Conservation (phyloP, 345 rosid species). For the Capsella bursapastoris region DNA sequence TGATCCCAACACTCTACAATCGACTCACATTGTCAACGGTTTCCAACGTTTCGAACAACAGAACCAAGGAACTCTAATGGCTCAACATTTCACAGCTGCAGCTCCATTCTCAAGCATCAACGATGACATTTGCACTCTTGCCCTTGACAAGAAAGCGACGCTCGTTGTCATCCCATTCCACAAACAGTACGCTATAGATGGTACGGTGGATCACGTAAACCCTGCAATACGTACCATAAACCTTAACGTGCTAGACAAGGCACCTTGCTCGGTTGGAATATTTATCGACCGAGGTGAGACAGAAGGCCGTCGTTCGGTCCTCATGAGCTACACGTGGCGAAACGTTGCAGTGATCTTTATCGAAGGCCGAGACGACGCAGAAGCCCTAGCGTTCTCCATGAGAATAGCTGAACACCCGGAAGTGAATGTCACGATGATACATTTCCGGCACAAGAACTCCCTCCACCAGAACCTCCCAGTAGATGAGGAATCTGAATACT, state of each 20-base stretch:
- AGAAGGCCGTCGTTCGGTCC: slow-evolving; percentile 14
- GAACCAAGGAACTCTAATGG: slow-evolving; percentile 43
- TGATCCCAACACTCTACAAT: slow-evolving; percentile 41
- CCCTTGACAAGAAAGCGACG: slow-evolving; percentile 56
- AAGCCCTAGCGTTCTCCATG: slow-evolving; percentile 43
- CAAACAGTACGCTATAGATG: slow-evolving; percentile 51
- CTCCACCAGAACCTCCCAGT: neutral
- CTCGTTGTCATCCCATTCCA: slow-evolving; percentile 61
- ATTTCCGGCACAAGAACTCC: slow-evolving; percentile 40
- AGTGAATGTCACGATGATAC: slow-evolving; percentile 40
- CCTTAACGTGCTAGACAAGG: slow-evolving; percentile 55
- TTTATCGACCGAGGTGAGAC: slow-evolving; percentile 51
- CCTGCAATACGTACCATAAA: slow-evolving; percentile 48
- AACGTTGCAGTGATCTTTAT: slow-evolving; percentile 50
- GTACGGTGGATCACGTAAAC: slow-evolving; percentile 39
- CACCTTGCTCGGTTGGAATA: slow-evolving; percentile 58
- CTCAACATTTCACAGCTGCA: slow-evolving; percentile 57
- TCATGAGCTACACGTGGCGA: slow-evolving; percentile 24
- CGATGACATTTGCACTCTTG: slow-evolving; percentile 63
- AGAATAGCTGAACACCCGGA: slow-evolving; percentile 46
- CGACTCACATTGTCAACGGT: slow-evolving; percentile 47
- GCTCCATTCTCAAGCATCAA: slow-evolving; percentile 61
- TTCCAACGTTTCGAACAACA: slow-evolving; percentile 51
- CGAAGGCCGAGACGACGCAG: slow-evolving; percentile 44
- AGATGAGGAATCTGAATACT: neutral